Evolutionary conservation across 805 yeast genomes (phyloP).

Genomic region (Sugiyamaella mastotermitis): DNA sequence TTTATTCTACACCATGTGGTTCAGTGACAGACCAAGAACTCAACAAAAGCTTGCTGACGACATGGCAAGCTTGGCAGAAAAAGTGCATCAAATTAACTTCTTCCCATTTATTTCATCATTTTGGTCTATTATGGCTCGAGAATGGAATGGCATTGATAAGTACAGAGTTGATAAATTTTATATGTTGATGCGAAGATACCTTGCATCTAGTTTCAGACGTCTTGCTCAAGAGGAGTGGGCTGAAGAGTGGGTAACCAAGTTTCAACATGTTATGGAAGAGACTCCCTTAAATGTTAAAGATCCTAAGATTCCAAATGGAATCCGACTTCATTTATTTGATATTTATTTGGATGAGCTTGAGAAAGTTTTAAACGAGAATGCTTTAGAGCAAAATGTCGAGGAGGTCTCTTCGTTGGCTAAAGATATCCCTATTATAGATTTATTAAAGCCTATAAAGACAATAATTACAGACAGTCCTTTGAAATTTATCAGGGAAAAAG

Average conservation of each 20-base stretch:
- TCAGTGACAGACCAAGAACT: slow-evolving; percentile 85
- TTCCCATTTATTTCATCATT: slow-evolving; percentile 60
- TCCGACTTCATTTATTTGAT: slow-evolving; percentile 82
- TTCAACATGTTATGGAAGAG: slow-evolving; percentile 39
- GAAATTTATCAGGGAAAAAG: slow-evolving; percentile 61
- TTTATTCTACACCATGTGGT: slow-evolving; percentile 94
- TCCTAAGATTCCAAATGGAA: slow-evolving; percentile 57
- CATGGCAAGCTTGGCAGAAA: slow-evolving; percentile 48
- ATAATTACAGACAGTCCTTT: slow-evolving; percentile 43
- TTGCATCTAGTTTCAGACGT: slow-evolving; percentile 57
- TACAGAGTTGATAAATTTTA: slow-evolving; percentile 83
- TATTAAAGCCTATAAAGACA: slow-evolving; percentile 56
- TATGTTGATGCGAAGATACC: slow-evolving; percentile 69
- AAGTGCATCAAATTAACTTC: slow-evolving; percentile 36
- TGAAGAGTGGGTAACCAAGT: slow-evolving; percentile 34
- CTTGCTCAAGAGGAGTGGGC: slow-evolving; percentile 53
- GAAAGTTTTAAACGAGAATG: slow-evolving; percentile 47
- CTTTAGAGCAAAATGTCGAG: slow-evolving; percentile 33
- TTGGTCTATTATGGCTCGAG: slow-evolving; percentile 71
- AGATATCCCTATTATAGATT: slow-evolving; percentile 45
- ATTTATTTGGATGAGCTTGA: slow-evolving; percentile 81
- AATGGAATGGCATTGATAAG: slow-evolving; percentile 82
- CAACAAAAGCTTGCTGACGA: slow-evolving; percentile 79
- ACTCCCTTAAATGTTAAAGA: slow-evolving; percentile 43
- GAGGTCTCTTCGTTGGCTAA: slow-evolving; percentile 30